Base-by-base conservation (phyloP, 495 filamentous ascomycete species). In the Aspergillus biplanus region DNA sequence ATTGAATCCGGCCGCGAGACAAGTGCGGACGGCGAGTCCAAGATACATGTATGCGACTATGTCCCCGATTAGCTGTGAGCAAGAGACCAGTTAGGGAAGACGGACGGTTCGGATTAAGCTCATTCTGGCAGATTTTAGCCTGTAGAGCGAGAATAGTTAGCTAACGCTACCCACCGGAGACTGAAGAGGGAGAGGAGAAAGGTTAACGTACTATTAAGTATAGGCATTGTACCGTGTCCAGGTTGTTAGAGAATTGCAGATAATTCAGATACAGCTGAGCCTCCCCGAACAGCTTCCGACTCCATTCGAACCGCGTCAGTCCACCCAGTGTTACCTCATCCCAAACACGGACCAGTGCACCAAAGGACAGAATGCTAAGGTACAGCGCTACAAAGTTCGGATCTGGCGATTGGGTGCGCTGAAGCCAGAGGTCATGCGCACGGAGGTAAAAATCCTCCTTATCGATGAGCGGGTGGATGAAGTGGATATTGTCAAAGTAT, bases 1-100 rank as follows among this genome's bases (percentile, higher is more conserved):
- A 58, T 79, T 79, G 50, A 78, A 78, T 1, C 77, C 77, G 61
- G 77, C 77, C 42, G 75, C 73, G 8, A 79, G 67, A 59, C 77
- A 79, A 7, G 77, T 79, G 16, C 77, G 72, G 7, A 79, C 71
- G 18, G 77, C 75, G 8, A 75, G 67, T 1, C 77, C 77, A 27
- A 79, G 69, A 59, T 79, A 79, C 75, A 79, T 79, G 53, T 78
- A 79, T n/a, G 77, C 75, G 71, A 79, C 77, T 79, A 32, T 16
- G 54, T 58, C 47, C 47, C 13, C 16, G 9, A 62, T 65, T 18
- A 71, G 57, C 34, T 27, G 7, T 31, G 15, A 5, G 32, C 16
- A 42, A 16, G 4, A 11, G 6, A 6, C 47, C 0, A 34, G 33
- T 6, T 1, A 0, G 34, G 33, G n/a, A 1, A 32, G 7, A 69